phyloP scores from a whole-genome alignment of 805 yeast genomes.

The Nakazawaea siamensis region DNA sequence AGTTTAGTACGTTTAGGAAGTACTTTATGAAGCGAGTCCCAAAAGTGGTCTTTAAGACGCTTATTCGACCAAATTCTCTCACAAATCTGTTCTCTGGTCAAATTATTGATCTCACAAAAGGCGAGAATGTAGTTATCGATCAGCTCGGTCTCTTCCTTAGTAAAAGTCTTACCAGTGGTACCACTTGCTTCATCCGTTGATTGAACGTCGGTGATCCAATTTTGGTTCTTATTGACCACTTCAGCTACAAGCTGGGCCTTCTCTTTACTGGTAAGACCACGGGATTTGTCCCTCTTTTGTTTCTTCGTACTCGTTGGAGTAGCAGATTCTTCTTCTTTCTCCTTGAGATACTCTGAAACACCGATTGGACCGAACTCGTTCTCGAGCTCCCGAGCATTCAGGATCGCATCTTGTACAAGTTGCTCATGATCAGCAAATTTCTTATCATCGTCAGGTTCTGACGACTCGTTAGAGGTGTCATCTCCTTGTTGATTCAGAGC shows the following conservation, averaged over 20 bases:
- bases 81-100: slow-evolving; percentile 65
- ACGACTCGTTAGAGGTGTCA: slow-evolving; percentile 20
- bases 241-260: slow-evolving; percentile 10
- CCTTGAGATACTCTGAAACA: slow-evolving; percentile 19
- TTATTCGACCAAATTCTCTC: slow-evolving; percentile 83
- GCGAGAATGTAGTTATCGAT: slow-evolving; percentile 66
- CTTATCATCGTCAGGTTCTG: slow-evolving; percentile 1
- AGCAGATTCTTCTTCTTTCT: slow-evolving; percentile 9
- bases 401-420: slow-evolving; percentile 61
- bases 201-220: slow-evolving; percentile 4
- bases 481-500: not conserved
- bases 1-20: slow-evolving; percentile 84
- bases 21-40: slow-evolving; percentile 77
- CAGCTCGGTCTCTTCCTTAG: slow-evolving; percentile 58
- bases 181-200: not conserved
- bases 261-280: not conserved
- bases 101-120: slow-evolving; percentile 54
- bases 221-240: slow-evolving; percentile 6
- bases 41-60: slow-evolving; percentile 78
- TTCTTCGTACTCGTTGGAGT: not conserved
- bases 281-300: not conserved
- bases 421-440: slow-evolving; percentile 38
- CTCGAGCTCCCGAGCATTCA: slow-evolving; percentile 60
- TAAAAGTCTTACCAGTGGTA: slow-evolving; percentile 29
- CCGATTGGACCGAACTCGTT: slow-evolving; percentile 28